Base-by-base conservation (phyloP, 345 rosid species). In the Syzygium oleosum region DNA sequence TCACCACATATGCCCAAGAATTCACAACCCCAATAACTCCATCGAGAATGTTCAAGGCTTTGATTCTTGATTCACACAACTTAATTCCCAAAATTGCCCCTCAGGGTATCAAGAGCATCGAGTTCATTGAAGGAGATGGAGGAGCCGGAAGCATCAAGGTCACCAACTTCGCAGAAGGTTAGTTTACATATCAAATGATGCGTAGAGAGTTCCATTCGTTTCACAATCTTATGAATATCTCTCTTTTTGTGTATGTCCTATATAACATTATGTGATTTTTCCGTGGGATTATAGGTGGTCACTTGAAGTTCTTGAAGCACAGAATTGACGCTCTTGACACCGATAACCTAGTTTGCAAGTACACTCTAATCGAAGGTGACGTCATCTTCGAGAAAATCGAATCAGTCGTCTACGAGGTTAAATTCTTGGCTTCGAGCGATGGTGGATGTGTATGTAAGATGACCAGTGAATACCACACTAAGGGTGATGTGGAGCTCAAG, bases 341-440 rank as follows among this genome's bases (percentile, higher is more conserved):
- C 31, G 89, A 87, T 29, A 90, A 86, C 22, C 53, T 89, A 1
- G n/a, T 23, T 7, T 85, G 87, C 68, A 85, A 87, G 61, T 89
- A 92, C 85, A 91, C 91, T 10, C 21, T 90, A 59, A 89, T 89
- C 13, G 90, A 90, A 17, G 92, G 91, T 53, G 92, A 88, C 38
- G 22, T 29, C 11, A n/a, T 88, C 10, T 87, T 73, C 27, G 86
- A 88, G 29, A 91, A 89, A 85, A 52, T 90, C 59, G 89, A 90
- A 23, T 88, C 25, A 7, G 87, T 92, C 4, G 54, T 51, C 12
- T 78, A 87, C 12, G 92, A 91, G 87, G 84, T 89, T 14, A 88
- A 86, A 78, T 90, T 88, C 85, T 90, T 88, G 84, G 90, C 52
- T 9, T 51, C 63, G 6, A 29, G 87, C 38, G 88, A 68, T 49